A percentile compares a stretch with the other conserved stretches of the same genome.
Evolutionary conservation across 352 stramenopile genomes (phyloP).

Genomic region (Thalassiosira exigua): DNA sequence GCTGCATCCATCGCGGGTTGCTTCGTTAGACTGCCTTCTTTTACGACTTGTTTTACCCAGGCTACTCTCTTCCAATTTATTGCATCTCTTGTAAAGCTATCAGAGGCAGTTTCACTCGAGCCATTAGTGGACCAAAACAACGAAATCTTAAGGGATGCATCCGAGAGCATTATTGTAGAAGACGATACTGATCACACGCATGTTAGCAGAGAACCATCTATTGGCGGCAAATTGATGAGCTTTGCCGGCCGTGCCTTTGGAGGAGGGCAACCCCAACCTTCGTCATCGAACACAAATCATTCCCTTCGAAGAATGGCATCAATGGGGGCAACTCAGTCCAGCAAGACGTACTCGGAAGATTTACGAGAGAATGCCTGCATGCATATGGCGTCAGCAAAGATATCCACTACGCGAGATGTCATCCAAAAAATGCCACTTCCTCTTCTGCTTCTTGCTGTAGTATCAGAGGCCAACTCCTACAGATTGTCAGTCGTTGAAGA

Average conservation of each 20-base stretch:
- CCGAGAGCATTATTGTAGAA: constrained; percentile 1
- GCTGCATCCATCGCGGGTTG: constrained; percentile 67
- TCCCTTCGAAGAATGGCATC: constrained; percentile 30
- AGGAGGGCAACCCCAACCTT: constrained; percentile 40
- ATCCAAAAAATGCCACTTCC: constrained; percentile 69
- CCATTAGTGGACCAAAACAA: constrained; percentile 37
- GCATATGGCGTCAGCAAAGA: constrained; percentile 57
- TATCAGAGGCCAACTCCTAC: constrained; percentile 77
- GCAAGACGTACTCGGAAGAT: constrained; percentile 64
- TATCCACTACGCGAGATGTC: constrained; percentile 45
- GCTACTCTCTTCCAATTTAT: constrained; percentile 68
- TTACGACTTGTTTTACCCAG: constrained; percentile 79
- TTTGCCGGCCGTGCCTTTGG: constrained; percentile 81
- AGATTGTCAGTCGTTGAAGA: constrained; percentile 61
- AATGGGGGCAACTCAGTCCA: constrained; percentile 24
- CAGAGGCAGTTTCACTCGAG: constrained; percentile 49
- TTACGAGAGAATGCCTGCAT: constrained; percentile 46
- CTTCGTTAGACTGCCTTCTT: constrained; percentile 71
- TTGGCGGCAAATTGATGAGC: constrained; percentile 80
- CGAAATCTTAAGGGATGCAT: constrained; percentile 17
- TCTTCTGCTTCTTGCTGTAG: constrained; percentile 67
- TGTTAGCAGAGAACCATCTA: constrained; percentile 52
- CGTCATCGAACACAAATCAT: constrained; percentile 32
- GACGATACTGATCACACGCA: constrained; percentile 21
- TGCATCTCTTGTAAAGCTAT: constrained; percentile 63